Evolutionary conservation across 345 rosid species (phyloP).

Genomic region (Eucalyptus fibrosa): DNA sequence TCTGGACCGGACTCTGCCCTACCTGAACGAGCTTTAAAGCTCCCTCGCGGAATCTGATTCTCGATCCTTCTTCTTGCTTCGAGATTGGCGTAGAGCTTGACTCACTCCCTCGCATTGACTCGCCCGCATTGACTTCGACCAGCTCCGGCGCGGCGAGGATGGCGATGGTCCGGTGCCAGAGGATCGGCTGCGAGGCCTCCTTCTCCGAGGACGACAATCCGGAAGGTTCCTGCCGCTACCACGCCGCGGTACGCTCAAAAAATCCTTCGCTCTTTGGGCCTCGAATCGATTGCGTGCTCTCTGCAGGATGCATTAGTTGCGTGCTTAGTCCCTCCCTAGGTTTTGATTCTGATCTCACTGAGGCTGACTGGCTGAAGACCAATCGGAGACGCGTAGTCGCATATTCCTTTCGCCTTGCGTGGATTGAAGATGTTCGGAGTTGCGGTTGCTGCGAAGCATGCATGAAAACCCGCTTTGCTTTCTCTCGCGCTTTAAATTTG

Average conservation of each 20-base stretch:
- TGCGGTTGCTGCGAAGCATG: not conserved
- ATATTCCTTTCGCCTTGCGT: not conserved
- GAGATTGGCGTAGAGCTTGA: not conserved
- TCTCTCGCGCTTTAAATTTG: not conserved
- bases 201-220: conserved; percentile 81
- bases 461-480: not conserved
- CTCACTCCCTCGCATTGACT: not conserved
- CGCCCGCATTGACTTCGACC: not conserved
- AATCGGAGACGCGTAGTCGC: not conserved
- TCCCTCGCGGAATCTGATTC: not conserved
- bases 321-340: not conserved
- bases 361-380: not conserved
- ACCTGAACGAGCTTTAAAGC: not conserved
- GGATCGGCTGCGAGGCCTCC: conserved; percentile 76
- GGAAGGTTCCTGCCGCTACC: conserved; percentile 77
- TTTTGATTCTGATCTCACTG: not conserved
- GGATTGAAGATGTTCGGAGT: not conserved
- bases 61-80: not conserved
- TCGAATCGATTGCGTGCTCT: not conserved
- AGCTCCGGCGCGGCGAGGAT: not conserved
- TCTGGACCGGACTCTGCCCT: not conserved
- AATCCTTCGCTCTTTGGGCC: not conserved
- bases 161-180: conserved; percentile 56
- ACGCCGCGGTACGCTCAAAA: conserved; percentile 36
- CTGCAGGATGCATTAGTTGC: not conserved